These are phyloP conservation scores for Cryptococcus maquisensis DNA, from an alignment of 1,284 basidiomycete species.

Conservation along the genomic window DNA sequence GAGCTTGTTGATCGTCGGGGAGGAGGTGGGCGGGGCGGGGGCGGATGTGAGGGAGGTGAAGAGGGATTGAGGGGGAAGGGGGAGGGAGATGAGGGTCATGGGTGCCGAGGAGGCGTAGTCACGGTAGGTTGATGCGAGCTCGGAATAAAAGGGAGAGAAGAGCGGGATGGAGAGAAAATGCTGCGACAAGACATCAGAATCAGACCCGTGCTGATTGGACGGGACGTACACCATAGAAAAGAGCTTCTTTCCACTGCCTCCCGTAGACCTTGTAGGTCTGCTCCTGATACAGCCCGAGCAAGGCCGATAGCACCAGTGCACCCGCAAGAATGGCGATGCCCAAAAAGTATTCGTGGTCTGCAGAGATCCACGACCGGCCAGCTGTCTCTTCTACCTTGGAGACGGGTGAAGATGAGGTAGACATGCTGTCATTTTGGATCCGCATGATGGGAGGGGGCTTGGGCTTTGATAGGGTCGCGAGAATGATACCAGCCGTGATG, in stretches of 20 bases:
- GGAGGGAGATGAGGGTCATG: conserved; percentile 29
- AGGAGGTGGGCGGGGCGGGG: background rate
- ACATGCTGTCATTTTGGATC: background rate
- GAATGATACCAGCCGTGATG: conserved; percentile 75
- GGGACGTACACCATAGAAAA: conserved; percentile 65
- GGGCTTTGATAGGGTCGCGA: conserved; percentile 67
- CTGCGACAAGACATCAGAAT: conserved; percentile 18
- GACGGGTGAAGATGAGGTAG: background rate
- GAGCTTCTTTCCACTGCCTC: conserved; percentile 76
- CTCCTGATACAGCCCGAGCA: conserved; percentile 84
- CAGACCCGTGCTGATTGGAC: background rate
- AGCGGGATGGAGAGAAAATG: conserved; percentile 66
- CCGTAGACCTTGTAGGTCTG: conserved; percentile 68
- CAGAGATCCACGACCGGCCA: conserved; percentile 3
- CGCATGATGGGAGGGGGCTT: background rate
- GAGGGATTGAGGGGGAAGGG: conserved; percentile 1
- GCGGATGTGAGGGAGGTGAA: background rate
- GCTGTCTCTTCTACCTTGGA: background rate
- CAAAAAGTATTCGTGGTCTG: conserved; percentile 55
- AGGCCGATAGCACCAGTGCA: conserved; percentile 74
- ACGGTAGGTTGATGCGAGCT: conserved; percentile 52
- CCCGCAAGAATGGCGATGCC: conserved; percentile 70
- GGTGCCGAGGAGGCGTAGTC: conserved; percentile 39
- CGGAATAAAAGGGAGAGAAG: conserved; percentile 61
- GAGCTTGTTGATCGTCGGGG: background rate